Evolutionary conservation across 1,139 yeast species (phyloP).

Genomic region (Pichia sp.): DNA sequence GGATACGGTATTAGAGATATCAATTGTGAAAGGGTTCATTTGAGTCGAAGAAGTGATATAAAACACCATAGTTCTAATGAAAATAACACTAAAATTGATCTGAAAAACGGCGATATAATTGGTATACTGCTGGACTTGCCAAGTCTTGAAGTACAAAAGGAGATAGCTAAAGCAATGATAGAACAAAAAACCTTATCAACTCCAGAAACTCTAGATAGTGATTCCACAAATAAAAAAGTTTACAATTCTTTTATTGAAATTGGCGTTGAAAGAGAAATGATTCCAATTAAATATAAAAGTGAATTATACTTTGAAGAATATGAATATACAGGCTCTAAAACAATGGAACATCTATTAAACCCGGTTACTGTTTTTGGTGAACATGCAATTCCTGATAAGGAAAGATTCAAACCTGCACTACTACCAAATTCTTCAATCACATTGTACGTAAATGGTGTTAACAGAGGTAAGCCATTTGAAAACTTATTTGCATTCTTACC

Average conservation of each 20-base stretch:
- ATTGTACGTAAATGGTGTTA: slow-evolving; percentile 72
- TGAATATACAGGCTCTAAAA: slow-evolving; percentile 72
- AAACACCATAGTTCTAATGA: background rate
- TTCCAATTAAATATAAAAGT: slow-evolving; percentile 78
- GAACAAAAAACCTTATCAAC: slow-evolving; percentile 27
- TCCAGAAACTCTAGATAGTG: slow-evolving; percentile 14
- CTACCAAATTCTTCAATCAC: slow-evolving; percentile 55
- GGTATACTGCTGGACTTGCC: slow-evolving; percentile 81
- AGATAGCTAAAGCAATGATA: slow-evolving; percentile 32
- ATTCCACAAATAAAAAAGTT: background rate
- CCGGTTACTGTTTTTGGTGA: slow-evolving; percentile 71
- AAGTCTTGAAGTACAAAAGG: slow-evolving; percentile 36
- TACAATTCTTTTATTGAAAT: slow-evolving; percentile 7
- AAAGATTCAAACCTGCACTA: slow-evolving; percentile 34
- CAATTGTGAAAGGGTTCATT: slow-evolving; percentile 71
- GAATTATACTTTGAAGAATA: slow-evolving; percentile 78
- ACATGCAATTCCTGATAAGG: slow-evolving; percentile 41
- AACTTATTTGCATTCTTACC: slow-evolving; percentile 75
- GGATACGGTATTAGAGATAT: slow-evolving; percentile 86
- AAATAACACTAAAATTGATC: slow-evolving; percentile 38
- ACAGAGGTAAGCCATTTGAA: slow-evolving; percentile 58
- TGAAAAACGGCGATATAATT: slow-evolving; percentile 70
- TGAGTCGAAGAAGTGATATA: slow-evolving; percentile 53
- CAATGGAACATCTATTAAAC: slow-evolving; percentile 67
- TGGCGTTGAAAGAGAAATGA: slow-evolving; percentile 66